These are phyloP conservation scores for Penicillium carneum DNA, from an alignment of 2,329 filamentous ascomycete genomes.

Conservation along the genomic window DNA sequence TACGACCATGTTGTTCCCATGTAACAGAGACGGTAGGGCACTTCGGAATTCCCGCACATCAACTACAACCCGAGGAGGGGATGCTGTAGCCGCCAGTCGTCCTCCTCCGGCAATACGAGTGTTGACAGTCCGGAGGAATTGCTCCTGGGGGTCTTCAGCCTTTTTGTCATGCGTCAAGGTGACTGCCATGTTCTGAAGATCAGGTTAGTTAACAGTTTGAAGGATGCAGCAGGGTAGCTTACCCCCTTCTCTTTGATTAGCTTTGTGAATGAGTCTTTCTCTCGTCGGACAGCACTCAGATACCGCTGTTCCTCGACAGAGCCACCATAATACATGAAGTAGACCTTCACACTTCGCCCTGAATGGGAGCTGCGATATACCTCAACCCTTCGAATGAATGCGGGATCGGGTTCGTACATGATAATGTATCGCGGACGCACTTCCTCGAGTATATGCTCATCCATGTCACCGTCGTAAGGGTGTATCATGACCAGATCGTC, in stretches of 20 bases:
- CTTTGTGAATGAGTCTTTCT: constrained; percentile 95
- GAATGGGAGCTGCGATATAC: constrained; percentile 95
- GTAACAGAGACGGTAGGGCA: constrained; percentile 85
- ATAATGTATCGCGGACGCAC: constrained; percentile 91
- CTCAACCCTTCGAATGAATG: constrained; percentile 92
- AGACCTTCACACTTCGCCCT: constrained; percentile 86
- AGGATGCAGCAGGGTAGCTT: constrained; percentile 31
- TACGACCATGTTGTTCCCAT: constrained; percentile 85
- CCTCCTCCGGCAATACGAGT: constrained; percentile 95
- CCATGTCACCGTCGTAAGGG: constrained; percentile 92
- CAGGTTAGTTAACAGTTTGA: constrained; percentile 25
- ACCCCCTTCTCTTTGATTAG: constrained; percentile 89
- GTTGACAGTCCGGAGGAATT: constrained; percentile 92
- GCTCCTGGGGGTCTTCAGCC: constrained; percentile 82
- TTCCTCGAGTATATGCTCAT: constrained; percentile 95
- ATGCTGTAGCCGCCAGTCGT: constrained; percentile 78
- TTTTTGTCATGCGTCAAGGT: constrained; percentile 78
- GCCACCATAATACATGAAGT: constrained; percentile 94
- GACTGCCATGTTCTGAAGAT: constrained; percentile 75
- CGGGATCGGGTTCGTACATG: constrained; percentile 96
- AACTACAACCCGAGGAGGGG: constrained; percentile 88
- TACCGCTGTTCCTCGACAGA: constrained; percentile 97
- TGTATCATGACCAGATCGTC: constrained; percentile 86
- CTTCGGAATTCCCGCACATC: constrained; percentile 97
- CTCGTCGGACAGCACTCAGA: constrained; percentile 83